phyloP scores from a whole-genome alignment of 345 rosid species.

The Cochlearia excelsa region DNA sequence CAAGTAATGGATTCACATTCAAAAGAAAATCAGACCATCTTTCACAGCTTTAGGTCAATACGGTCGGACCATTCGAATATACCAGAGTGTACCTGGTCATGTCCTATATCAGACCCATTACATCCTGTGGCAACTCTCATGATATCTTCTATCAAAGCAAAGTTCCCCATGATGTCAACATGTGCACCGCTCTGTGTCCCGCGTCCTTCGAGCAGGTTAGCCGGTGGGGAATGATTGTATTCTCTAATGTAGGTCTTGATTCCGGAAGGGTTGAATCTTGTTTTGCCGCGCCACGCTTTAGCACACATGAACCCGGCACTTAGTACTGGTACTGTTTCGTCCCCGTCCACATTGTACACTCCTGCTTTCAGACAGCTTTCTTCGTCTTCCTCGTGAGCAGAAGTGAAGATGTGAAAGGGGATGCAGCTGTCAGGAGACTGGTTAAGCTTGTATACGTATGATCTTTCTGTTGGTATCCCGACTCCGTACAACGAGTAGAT shows the following conservation, averaged over 20 bases:
- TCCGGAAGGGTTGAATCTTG: constrained; percentile 88
- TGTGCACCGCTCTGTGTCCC: constrained; percentile 91
- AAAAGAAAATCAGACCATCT: constrained; percentile 12
- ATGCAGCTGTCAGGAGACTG: constrained; percentile 72
- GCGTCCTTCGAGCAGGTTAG: constrained; percentile 83
- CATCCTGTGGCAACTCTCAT: constrained; percentile 87
- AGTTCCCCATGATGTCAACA: constrained; percentile 97
- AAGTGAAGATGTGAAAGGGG: constrained; percentile 83
- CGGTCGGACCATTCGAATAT: constrained; percentile 81
- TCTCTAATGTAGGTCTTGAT: constrained; percentile 69
- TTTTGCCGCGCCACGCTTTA: constrained; percentile 94
- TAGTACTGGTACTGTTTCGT: constrained; percentile 85
- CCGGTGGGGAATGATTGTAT: constrained; percentile 80
- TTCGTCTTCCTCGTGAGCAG: constrained; percentile 58
- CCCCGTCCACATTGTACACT: constrained; percentile 81
- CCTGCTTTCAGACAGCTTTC: constrained; percentile 75
- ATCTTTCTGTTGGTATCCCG: constrained; percentile 92
- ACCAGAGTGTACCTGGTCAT: constrained; percentile 77
- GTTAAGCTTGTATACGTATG: constrained; percentile 70
- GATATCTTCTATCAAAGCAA: constrained; percentile 81
- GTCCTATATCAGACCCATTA: constrained; percentile 73
- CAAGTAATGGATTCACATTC: constrained; percentile 16
- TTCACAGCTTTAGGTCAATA: constrained; percentile 60
- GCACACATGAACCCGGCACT: constrained; percentile 95
- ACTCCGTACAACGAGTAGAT: constrained; percentile 86